Evolutionary conservation across 169 alveolate species (phyloP).

Genomic region (Theileria parva): DNA sequence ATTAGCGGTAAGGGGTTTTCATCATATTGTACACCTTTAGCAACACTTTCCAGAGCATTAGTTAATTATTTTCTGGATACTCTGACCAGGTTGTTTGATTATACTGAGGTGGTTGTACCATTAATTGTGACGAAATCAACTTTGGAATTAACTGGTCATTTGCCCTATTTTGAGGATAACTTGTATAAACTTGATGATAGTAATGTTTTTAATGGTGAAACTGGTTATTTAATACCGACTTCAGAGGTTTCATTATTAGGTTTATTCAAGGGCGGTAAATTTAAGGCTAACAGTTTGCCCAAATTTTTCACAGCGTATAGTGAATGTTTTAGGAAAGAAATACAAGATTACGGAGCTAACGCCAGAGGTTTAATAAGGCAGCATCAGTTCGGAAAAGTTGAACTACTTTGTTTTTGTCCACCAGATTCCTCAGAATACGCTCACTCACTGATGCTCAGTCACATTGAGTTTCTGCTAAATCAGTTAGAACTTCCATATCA

Average conservation of each 20-base stretch:
- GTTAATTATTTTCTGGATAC: conserved; percentile 70
- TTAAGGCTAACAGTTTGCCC: conserved; percentile 60
- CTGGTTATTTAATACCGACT: conserved; percentile 78
- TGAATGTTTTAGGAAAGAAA: conserved; percentile 74
- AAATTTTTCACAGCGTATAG: conserved; percentile 68
- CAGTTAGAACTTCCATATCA: conserved; percentile 45
- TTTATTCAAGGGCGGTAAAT: conserved; percentile 48
- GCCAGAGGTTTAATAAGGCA: conserved; percentile 77
- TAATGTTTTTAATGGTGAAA: conserved; percentile 66
- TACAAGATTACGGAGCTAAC: conserved; percentile 72
- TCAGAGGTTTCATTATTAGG: conserved; percentile 75
- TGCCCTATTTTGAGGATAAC: conserved; percentile 77
- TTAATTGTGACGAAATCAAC: conserved; percentile 61
- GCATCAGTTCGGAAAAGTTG: conserved; percentile 78
- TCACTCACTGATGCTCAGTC: conserved; percentile 68
- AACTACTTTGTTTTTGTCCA: conserved; percentile 54
- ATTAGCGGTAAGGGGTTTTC: conserved; percentile 59
- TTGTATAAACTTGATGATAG: conserved; percentile 67
- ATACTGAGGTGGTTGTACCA: conserved; percentile 71
- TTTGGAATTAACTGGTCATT: conserved; percentile 69
- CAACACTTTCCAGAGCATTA: conserved; percentile 73
- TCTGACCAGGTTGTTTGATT: conserved; percentile 65
- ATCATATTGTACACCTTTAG: conserved; percentile 42
- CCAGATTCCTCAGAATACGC: conserved; percentile 13
- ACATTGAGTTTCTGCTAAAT: conserved; percentile 66